A percentile compares a stretch with the other conserved stretches of the same genome.
These are phyloP conservation scores for Cadophora malorum DNA, from an alignment of 2,329 filamentous ascomycete species.

Conservation along the genomic window DNA sequence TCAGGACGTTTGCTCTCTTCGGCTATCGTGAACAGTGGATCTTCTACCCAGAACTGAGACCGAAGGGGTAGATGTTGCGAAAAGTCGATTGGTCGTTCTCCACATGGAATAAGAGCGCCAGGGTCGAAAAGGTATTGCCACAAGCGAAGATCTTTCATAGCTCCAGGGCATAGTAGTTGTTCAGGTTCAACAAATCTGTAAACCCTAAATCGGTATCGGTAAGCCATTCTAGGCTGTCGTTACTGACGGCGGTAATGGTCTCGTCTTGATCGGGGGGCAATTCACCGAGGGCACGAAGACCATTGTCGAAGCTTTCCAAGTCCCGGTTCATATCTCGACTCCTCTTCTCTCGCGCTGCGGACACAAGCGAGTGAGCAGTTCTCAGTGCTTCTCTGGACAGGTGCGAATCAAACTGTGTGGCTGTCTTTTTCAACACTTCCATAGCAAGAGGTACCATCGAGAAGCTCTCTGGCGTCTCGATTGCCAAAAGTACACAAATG, in stretches of 20 bases:
- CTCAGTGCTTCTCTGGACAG: constrained; percentile 36
- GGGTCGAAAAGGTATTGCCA: too few relatives aligned
- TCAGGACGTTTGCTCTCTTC: too few relatives aligned
- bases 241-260: not conserved
- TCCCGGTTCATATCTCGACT: constrained; percentile 23
- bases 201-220: constrained; percentile 25
- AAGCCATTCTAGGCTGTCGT: constrained; percentile 22
- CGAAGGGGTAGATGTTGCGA: too few relatives aligned
- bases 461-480: constrained; percentile 34
- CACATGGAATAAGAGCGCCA: too few relatives aligned
- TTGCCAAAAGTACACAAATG: constrained; percentile 34
- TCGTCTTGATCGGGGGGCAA: not conserved
- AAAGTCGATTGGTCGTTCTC: too few relatives aligned
- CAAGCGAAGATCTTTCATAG: not conserved
- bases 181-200: constrained; percentile 25
- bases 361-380: constrained; percentile 37
- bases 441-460: constrained; percentile 31
- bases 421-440: constrained; percentile 31
- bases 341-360: constrained; percentile 32
- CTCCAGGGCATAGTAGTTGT: not conserved
- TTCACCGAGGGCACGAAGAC: constrained; percentile 23
- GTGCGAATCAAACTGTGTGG: constrained; percentile 30
- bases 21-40: too few relatives aligned
- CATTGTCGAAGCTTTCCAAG: constrained; percentile 32
- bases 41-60: too few relatives aligned